Percentiles rank a stretch among this genome's conserved stretches.
These are phyloP conservation scores for Cryptococcus neoformans DNA, from an alignment of 1,284 basidiomycete species.

Conservation along the genomic window DNA sequence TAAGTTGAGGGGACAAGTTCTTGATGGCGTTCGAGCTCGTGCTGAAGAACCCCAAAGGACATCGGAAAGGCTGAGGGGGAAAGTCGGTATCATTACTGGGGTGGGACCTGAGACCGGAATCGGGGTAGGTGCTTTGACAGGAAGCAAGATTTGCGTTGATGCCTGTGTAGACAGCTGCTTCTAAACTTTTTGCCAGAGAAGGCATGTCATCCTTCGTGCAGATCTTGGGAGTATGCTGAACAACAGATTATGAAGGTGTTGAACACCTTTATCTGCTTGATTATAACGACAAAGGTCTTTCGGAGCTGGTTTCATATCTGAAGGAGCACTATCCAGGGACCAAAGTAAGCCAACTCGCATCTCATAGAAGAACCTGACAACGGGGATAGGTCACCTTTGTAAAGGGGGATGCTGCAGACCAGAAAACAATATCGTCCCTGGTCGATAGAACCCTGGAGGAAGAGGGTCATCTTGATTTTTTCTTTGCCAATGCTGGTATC, in stretches of 20 bases:
- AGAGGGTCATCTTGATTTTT: constrained; percentile 82
- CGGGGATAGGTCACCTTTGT: constrained; percentile 40
- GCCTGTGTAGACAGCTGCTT: neutral
- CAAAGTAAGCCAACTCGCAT: neutral
- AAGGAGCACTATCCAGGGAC: constrained; percentile 59
- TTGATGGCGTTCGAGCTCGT: neutral
- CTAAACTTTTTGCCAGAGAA: constrained; percentile 67
- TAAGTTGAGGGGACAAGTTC: neutral
- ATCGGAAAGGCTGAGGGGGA: neutral
- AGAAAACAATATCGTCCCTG: constrained; percentile 63
- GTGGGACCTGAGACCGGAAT: constrained; percentile 79
- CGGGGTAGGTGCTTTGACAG: constrained; percentile 56
- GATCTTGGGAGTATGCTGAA: neutral
- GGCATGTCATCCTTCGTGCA: constrained; percentile 50
- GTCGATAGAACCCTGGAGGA: constrained; percentile 72
- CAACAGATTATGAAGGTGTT: constrained; percentile 58
- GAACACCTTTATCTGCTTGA: constrained; percentile 82
- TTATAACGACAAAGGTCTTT: constrained; percentile 64
- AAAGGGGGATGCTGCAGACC: constrained; percentile 79
- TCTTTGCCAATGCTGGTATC: constrained; percentile 77
- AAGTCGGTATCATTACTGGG: constrained; percentile 62
- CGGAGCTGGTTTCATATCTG: constrained; percentile 67
- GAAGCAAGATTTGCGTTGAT: too few relatives aligned
- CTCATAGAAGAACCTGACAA: neutral
- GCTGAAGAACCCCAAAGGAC: neutral